These are phyloP conservation scores for Verticillium nubilum DNA, from an alignment of 2,329 filamentous ascomycete species.

Conservation along the genomic window DNA sequence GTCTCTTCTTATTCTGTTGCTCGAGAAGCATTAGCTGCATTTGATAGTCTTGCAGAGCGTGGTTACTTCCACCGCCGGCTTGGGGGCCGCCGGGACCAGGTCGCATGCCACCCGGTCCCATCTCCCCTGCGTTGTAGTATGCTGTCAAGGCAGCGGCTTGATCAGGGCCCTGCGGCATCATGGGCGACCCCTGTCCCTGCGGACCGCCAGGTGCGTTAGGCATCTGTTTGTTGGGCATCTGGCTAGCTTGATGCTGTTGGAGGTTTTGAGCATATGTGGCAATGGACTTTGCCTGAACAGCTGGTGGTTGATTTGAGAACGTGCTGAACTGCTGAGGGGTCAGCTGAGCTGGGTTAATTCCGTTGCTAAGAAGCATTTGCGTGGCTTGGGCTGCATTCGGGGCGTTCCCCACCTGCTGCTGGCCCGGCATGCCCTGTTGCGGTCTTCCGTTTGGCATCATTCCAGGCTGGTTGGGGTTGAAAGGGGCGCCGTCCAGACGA, in stretches of 20 bases:
- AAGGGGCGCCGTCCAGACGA: constrained; percentile 65
- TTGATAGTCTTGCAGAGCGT: constrained; percentile 81
- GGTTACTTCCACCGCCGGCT: constrained; percentile 58
- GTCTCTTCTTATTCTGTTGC: constrained; percentile 80
- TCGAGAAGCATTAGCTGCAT: constrained; percentile 86
- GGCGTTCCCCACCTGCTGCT: constrained; percentile 59
- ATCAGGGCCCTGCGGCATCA: constrained; percentile 72
- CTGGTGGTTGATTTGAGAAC: constrained; percentile 48
- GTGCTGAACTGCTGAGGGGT: constrained; percentile 70
- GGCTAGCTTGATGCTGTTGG: constrained; percentile 72
- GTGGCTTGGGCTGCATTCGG: constrained; percentile 46
- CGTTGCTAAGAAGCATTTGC: constrained; percentile 60
- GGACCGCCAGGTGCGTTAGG: constrained; percentile 66
- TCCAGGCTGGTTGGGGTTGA: constrained; percentile 63
- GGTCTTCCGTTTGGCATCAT: constrained; percentile 74
- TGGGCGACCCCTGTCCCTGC: constrained; percentile 72
- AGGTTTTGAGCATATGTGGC: constrained; percentile 83
- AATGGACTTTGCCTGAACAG: constrained; percentile 75
- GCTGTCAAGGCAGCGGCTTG: constrained; percentile 46
- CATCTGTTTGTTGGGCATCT: constrained; percentile 78
- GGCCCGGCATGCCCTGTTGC: constrained; percentile 64
- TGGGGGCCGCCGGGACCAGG: constrained; percentile 41
- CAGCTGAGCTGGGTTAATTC: constrained; percentile 70
- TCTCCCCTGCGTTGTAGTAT: constrained; percentile 60
- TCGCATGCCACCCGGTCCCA: constrained; percentile 56